A percentile compares a stretch with the other conserved stretches of the same genome.
These are phyloP conservation scores for Pilasporangium apinafurcum DNA, from an alignment of 352 stramenopile species.

Conservation along the genomic window DNA sequence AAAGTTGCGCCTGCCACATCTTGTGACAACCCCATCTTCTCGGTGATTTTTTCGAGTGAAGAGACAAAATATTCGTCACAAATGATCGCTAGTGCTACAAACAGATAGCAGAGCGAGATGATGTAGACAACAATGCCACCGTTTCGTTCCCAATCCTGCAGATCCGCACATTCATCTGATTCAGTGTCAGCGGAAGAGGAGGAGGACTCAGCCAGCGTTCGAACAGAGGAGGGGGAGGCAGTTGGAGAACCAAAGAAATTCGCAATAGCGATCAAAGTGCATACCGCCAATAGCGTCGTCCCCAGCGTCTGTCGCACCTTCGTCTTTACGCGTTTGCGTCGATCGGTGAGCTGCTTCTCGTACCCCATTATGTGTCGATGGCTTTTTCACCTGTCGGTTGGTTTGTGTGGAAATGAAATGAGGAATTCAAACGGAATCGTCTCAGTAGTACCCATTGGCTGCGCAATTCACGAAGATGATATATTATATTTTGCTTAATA, in stretches of 20 bases:
- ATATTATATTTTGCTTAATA: no score
- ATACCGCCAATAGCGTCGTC: constrained; percentile 10
- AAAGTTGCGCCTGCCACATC: constrained; percentile 82
- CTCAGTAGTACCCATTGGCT: no score
- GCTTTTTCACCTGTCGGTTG: no score
- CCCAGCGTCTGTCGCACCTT: constrained; percentile 14
- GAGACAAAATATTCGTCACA: constrained; percentile 87
- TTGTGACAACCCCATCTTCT: constrained; percentile 47
- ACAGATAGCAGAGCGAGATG: constrained; percentile 60
- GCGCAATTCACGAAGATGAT: no score
- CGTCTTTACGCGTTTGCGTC: constrained; percentile 3
- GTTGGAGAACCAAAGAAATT: background rate
- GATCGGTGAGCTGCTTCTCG: no score
- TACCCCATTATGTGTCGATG: no score
- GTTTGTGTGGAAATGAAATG: no score
- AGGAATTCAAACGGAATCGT: no score
- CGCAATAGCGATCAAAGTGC: background rate
- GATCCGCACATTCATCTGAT: constrained; percentile 19
- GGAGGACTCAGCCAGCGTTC: constrained; percentile 11
- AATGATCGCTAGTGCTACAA: constrained; percentile 84
- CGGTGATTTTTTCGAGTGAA: constrained; percentile 69
- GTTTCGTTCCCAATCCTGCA: constrained; percentile 42
- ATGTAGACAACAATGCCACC: constrained; percentile 62
- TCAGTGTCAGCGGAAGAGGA: constrained; percentile 5
- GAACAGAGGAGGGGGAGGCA: background rate